Evolutionary conservation across 148 eudicot genomes (phyloP), one percentile per base, ranked within the genome.

Genomic region (Cornus kousa): DNA sequence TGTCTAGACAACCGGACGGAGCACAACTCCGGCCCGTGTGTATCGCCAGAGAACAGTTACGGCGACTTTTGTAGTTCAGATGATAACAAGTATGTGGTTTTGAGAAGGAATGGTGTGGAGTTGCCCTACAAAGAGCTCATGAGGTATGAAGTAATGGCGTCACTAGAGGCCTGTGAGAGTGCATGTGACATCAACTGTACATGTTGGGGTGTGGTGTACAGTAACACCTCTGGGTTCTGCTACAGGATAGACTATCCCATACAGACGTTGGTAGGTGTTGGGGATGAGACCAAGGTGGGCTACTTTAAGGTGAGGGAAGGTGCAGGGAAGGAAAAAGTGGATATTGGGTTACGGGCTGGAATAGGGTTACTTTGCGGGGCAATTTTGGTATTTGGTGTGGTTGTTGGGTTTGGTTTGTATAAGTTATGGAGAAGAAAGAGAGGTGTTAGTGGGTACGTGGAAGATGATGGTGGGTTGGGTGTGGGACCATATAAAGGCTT

Each of bases 141-240:
- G 97, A 74, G 53, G 4, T 86, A 76, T 62, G 60, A 72, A 1
- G 71, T 74, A 76, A 85, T 90, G 87, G 60, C 66, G 57, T 86
- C 97, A 16, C 71, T 76, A 28, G 86, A 81, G 60, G 37, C 82
- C 48, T 96, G 99, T 39, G 95, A 93, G 83, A 76, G 76, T 17
- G 74, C 88, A 32, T 96, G 99, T 57, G 86, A 80, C 22, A 33
- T 40, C 48, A 90, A 91, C 57, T 96, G 99, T 80, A 85, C 88
- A 3, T 96, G 99, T 48, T 93, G 98, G 99, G 99, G 97, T 19
- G 95, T 68, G 80, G 86, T 89, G 83, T 94, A 94, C 76, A 94
- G 80, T 85, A 96, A 94, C 88, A 82, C 89, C 0, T 90, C 97
- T 5, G 91, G 94, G 62, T 86, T 91, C 77, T 96, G 99, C 72